Evolutionary conservation across 2,329 filamentous ascomycete genomes (phyloP), one percentile per base, ranked within the genome.

Genomic region (Gnomoniopsis sp.): DNA sequence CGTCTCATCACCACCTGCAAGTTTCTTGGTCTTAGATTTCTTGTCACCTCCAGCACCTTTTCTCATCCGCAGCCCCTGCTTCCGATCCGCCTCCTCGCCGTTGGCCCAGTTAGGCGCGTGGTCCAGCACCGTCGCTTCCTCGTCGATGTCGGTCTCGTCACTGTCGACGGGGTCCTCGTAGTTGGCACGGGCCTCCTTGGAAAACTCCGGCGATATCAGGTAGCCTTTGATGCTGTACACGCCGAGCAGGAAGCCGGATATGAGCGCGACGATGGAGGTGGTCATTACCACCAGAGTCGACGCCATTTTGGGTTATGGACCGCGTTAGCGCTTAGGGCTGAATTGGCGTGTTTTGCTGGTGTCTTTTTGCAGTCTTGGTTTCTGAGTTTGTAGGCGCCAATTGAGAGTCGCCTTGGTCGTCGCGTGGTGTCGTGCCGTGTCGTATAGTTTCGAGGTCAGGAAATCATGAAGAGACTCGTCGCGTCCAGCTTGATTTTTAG

Each of bases 171-270:
- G 86, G 67, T 89, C 86, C 49, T 77, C 69, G 12, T 79, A 74
- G 68, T 81, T 79, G 74, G 77, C 73, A 71, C 76, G 73, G 71
- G 86, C 77, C 79, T 88, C 76, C 70, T 84, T 72, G 65, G 72
- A 76, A 65, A 89, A 73, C 61, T 73, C 70, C 1, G 83, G 79
- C n/a, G 83, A 79, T 66, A 86, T 76, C 49, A 86, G 70, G 75
- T 85, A 86, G 58, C 84, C 83, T 58, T 74, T 80, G 61, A 83
- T 82, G 19, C 86, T 81, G 74, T 92, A 92, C 60, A 96, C 76
- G 63, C 90, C 91, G 15, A 96, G 82, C 41, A 92, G 85, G 75
- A 93, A 96, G 67, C 93, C 93, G 1, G 85, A 83, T 55, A 95
- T 71, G 65, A 90, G 86, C 63, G 88, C 84, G 58, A 93, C 77